phyloP scores from a whole-genome alignment of 2,329 filamentous ascomycete genomes.

The Ophiostoma ulmi region DNA sequence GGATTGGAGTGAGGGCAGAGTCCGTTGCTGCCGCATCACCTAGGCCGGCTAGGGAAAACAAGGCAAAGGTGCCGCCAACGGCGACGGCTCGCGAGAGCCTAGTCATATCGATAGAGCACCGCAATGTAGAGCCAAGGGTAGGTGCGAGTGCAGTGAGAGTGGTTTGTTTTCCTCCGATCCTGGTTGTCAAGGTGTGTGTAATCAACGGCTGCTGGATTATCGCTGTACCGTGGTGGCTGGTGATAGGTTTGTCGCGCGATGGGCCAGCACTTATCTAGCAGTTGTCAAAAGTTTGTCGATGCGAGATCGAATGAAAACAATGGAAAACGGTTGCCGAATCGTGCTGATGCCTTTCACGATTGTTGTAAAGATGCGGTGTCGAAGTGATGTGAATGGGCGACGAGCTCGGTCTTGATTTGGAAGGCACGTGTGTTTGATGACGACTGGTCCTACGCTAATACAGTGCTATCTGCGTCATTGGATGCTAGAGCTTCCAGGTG shows the following conservation, averaged over 20 bases:
- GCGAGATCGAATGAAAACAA: background rate
- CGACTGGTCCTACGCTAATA: background rate
- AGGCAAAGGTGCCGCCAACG: slow-evolving; percentile 29
- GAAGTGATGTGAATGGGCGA: background rate
- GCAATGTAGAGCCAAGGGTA: background rate
- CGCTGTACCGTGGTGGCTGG: background rate
- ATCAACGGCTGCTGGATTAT: background rate
- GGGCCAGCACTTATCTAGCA: background rate
- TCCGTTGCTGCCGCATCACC: slow-evolving; percentile 31
- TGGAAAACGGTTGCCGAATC: background rate
- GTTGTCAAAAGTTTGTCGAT: background rate
- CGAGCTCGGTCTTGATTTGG: background rate
- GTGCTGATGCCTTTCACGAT: background rate
- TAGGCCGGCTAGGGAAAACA: slow-evolving; percentile 35
- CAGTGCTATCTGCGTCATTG: slow-evolving; percentile 14
- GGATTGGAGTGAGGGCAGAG: slow-evolving; percentile 51
- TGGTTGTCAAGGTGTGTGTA: background rate
- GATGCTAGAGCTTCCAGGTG: background rate
- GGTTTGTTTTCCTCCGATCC: background rate
- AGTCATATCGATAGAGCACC: slow-evolving; percentile 34
- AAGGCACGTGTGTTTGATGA: slow-evolving; percentile 4
- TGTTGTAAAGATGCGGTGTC: background rate
- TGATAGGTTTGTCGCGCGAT: background rate
- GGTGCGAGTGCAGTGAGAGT: background rate
- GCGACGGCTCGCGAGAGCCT: slow-evolving; percentile 36